Base-by-base conservation (phyloP, 768 basidiomycete genomes). In the Astraeus odoratus region DNA sequence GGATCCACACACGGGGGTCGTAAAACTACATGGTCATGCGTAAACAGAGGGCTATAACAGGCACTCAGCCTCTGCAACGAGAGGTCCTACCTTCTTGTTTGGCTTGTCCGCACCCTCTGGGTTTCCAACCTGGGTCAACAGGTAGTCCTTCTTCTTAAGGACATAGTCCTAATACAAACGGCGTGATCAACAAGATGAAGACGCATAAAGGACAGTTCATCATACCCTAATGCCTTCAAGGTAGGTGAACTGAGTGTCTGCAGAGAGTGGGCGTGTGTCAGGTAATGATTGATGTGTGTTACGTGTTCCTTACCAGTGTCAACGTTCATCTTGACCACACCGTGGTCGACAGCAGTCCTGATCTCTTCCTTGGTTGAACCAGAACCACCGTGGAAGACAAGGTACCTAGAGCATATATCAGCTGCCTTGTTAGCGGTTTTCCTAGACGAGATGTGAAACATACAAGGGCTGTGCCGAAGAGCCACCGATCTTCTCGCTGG, bases 381-480 rank as follows among this genome's bases (percentile, higher is more conserved):
- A 43, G 96, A 98, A 52, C 96, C 96, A 68, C 96, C 96, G 73
- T 99, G 96, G 92, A 98, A 99, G 67, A 98, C 96, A 50, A 98
- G 88, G 81, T 85, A 97, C 56, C 90, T 91, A 42, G 3, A 23
- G 18, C 15, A 12, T 23, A 48, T 7, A 23, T 46, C 44, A 43
- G 44, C 19, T 20, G 33, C 10, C 25, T 50, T 51, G n/a, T 37
- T 23, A 26, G 13, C 23, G 19, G 30, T 8, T 9, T 26, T 24
- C 3, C 20, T 5, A 39, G 37, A 23, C 25, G 25, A 38, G 29
- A 39, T n/a, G n/a, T n/a, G 19, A 8, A 69, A 39, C 87, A 62
- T 52, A 95, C 88, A 96, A 70, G 52, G 96, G 96, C 70, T 89
- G 81, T 60, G 75, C 66, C 49, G 69, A 63, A 53, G 75, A 72